Percentiles rank a stretch among this genome's conserved stretches.
Evolutionary conservation across 257 asterid species (phyloP).

Genomic region (Lavandula angustifolia): DNA sequence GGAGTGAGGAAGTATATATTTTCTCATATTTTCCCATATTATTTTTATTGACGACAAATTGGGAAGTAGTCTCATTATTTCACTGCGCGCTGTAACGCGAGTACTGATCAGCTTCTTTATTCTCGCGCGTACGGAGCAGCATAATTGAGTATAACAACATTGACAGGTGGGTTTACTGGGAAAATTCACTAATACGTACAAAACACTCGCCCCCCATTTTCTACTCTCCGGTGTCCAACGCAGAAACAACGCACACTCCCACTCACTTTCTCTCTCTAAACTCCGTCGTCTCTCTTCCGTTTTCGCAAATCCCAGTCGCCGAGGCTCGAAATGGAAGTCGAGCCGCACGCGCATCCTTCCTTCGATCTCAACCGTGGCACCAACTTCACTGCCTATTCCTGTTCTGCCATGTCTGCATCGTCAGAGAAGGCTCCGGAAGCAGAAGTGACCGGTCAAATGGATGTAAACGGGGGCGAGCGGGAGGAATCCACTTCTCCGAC

Average conservation of each 20-base stretch:
- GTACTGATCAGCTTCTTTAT: neutral
- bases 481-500: slow-evolving; percentile 34
- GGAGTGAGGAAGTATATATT: no score
- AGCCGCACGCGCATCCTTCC: slow-evolving; percentile 47
- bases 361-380: slow-evolving; percentile 41
- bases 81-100: neutral
- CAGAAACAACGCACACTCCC: neutral
- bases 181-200: slow-evolving; percentile 28
- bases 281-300: neutral
- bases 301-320: neutral
- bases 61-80: no score
- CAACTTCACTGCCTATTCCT: slow-evolving; percentile 30
- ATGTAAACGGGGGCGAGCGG: slow-evolving; percentile 26
- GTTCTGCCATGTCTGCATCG: slow-evolving; percentile 34
- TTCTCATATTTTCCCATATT: no score
- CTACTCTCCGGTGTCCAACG: slow-evolving; percentile 9
- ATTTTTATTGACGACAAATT: no score
- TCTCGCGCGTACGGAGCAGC: slow-evolving; percentile 29
- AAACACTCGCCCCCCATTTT: slow-evolving; percentile 13
- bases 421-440: slow-evolving; percentile 26
- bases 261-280: slow-evolving; percentile 27
- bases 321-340: slow-evolving; percentile 50
- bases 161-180: slow-evolving; percentile 33
- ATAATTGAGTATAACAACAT: neutral
- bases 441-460: slow-evolving; percentile 30